These are phyloP conservation scores for Kickxella alabastrina DNA, from an alignment of 192 early-diverging fungal genomes.

Conservation along the genomic window DNA sequence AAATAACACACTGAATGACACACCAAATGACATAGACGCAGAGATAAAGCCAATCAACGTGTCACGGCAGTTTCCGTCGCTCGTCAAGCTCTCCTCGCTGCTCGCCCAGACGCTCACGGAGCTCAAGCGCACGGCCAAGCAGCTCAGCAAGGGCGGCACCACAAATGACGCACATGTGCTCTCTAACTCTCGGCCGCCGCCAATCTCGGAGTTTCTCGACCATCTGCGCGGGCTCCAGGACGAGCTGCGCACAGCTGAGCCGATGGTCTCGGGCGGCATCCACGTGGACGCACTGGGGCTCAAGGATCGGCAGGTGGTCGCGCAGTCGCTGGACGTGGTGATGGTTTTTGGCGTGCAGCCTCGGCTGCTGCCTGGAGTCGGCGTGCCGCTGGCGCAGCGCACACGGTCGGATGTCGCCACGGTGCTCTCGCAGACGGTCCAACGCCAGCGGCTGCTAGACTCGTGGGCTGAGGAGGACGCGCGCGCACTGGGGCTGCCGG, in stretches of 20 bases:
- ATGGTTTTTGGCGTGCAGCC: slow-evolving; percentile 57
- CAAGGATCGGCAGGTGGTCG: slow-evolving; percentile 33
- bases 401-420: slow-evolving; percentile 50
- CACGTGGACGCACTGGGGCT: slow-evolving; percentile 23
- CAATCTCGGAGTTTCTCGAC: slow-evolving; percentile 5
- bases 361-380: slow-evolving; percentile 61
- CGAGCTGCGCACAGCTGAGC: slow-evolving; percentile 1
- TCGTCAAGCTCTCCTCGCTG: slow-evolving; percentile 7
- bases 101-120: slow-evolving; percentile 4
- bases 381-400: slow-evolving; percentile 61
- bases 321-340: slow-evolving; percentile 34
- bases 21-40: too few species aligned
- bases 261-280: not conserved
- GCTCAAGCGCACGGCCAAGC: slow-evolving; percentile 15
- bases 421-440: slow-evolving; percentile 11
- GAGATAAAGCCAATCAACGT: too few species aligned
- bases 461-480: not conserved
- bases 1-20: too few species aligned
- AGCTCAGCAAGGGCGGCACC: slow-evolving; percentile 40
- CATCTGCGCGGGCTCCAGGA: slow-evolving; percentile 16
- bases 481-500: slow-evolving; percentile 3
- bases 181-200: slow-evolving; percentile 3
- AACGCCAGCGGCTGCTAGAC: slow-evolving; percentile 1
- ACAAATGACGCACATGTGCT: slow-evolving; percentile 18
- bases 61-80: too few species aligned